A percentile compares a stretch with the other conserved stretches of the same genome.
phyloP scores from a whole-genome alignment of 768 basidiomycete genomes.

The Collybia sordida region DNA sequence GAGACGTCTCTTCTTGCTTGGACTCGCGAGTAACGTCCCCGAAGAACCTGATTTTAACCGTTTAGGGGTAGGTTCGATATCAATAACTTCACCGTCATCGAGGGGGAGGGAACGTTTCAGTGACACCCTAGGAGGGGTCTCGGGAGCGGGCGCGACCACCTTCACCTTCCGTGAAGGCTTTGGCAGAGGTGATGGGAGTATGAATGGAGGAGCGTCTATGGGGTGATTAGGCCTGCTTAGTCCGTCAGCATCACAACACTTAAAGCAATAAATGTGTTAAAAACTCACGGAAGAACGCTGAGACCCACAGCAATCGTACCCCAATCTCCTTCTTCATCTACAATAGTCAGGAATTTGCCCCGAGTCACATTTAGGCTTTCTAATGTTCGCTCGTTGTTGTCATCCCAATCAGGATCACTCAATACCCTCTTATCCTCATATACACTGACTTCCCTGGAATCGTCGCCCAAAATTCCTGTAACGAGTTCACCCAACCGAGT shows the following conservation, averaged over 20 bases:
- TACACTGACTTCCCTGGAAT: conserved; percentile 68
- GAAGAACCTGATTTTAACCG: conserved; percentile 30
- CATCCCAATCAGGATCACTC: conserved; percentile 92
- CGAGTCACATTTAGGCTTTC: conserved; percentile 76
- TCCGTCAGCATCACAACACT: conserved; percentile 4
- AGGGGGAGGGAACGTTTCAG: conserved; percentile 58
- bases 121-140: conserved; percentile 39
- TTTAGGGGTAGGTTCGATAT: conserved; percentile 60
- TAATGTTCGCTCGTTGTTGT: conserved; percentile 80
- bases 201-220: conserved; percentile 46
- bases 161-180: conserved; percentile 47
- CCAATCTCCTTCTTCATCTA: conserved; percentile 82
- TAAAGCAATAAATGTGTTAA: background rate
- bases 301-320: conserved; percentile 73
- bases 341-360: conserved; percentile 87
- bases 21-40: conserved; percentile 34
- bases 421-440: conserved; percentile 86
- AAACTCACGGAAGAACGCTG: conserved; percentile 67
- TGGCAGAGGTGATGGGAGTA: conserved; percentile 68
- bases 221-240: conserved; percentile 54
- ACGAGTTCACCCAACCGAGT: conserved; percentile 75
- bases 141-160: conserved; percentile 33
- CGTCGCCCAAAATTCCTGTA: conserved; percentile 60
- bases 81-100: conserved; percentile 55
- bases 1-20: conserved; percentile 61